Conservation (phyloP, 305 asterid genomes). For the Plantago coronopus region DNA sequence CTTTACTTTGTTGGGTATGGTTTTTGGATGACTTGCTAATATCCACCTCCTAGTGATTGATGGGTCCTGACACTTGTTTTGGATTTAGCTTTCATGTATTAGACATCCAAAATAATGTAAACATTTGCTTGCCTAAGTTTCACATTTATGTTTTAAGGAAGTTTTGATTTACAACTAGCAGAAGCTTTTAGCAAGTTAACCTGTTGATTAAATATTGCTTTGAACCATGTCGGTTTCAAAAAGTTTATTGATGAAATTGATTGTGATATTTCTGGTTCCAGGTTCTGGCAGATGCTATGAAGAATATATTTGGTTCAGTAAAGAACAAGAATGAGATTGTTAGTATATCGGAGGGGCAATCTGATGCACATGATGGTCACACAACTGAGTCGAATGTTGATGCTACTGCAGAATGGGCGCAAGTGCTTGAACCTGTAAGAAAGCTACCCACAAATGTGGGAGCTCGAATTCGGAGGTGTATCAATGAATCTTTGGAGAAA, state of each 20-base stretch:
- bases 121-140: too few species aligned
- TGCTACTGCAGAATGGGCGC: slow-evolving; percentile 85
- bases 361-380: slow-evolving; percentile 40
- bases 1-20: too few species aligned
- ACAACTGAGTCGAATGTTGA: slow-evolving; percentile 42
- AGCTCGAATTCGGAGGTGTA: slow-evolving; percentile 73
- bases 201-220: slow-evolving; percentile 2
- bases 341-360: too few species aligned
- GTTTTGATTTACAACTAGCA: slow-evolving; percentile 9
- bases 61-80: too few species aligned
- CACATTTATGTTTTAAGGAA: too few species aligned
- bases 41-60: too few species aligned
- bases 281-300: slow-evolving; percentile 87
- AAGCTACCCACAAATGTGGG: slow-evolving; percentile 98
- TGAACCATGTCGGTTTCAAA: background rate
- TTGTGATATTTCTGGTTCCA: slow-evolving; percentile 38
- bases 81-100: too few species aligned
- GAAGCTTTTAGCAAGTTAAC: slow-evolving; percentile 3
- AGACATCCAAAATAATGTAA: too few species aligned
- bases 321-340: slow-evolving; percentile 48
- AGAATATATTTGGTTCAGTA: slow-evolving; percentile 67
- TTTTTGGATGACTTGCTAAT: too few species aligned
- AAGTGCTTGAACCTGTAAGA: slow-evolving; percentile 88
- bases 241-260: slow-evolving; percentile 7
- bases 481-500: slow-evolving; percentile 65